Evolutionary conservation across 139 green algal genomes (phyloP), one percentile per base, ranked within the genome.

Genomic region (Closterium sp.): DNA sequence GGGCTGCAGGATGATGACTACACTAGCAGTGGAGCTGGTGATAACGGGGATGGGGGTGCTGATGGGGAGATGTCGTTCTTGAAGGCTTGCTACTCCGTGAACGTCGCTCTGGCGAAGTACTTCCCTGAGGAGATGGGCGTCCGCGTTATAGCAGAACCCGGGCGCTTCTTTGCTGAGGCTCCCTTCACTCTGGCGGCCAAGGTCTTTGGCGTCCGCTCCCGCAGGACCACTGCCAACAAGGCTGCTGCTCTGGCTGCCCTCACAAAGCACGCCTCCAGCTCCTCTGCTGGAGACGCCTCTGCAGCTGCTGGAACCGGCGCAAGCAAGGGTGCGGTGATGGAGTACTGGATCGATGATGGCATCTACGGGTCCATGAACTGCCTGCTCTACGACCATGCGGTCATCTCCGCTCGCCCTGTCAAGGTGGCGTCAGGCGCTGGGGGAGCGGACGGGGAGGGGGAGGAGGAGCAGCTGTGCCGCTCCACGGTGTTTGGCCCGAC

Each of bases 361-460:
- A 94, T 99, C 69, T 99, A 99, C 90, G 98, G 98, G 89, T 97
- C 95, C 35, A 97, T 99, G 95, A 99, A 99, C 96, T 99, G 97
- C 91, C 93, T 98, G 66, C 90, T 99, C 83, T 97, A 97, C 89
- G 96, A 98, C 93, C 95, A 97, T 86, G 96, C 96, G 3, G 90
- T 91, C 38, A 88, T 96, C 89, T 87, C 88, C 4, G 87, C 93
- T 2, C 85, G 88, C 3, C 93, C 87, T 23, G 88, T 97, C 16
- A 87, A 28, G 84, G 8, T 87, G 84, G 88, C 88, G 86, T 95
- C 8, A 36, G n/a, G 16, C 16, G 87, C 31, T 21, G 81, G 32
- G n/a, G n/a, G n/a, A 12, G 36, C 36, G 4, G 36, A 55, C 6
- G 36, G 36, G 36, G 36, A 55, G 36, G 36, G 4, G 36, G 36